Evolutionary conservation across 768 basidiomycete species (phyloP).

Genomic region (Tubosaeta sp.): DNA sequence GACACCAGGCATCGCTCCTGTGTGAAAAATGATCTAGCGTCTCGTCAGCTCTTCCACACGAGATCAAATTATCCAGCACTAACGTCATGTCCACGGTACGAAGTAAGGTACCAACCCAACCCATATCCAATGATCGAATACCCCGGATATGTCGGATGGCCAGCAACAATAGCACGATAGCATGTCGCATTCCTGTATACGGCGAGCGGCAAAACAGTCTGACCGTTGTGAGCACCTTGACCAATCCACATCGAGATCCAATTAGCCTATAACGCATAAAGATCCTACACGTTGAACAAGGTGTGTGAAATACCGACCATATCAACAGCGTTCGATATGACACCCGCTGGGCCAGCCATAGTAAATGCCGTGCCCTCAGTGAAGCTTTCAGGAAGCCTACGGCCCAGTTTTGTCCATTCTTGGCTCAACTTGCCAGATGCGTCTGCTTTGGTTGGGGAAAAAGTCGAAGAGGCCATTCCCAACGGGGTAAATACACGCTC

Average conservation of each 20-base stretch:
- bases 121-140: constrained; percentile 37
- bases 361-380: constrained; percentile 21
- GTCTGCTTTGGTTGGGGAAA: constrained; percentile 31
- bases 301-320: constrained; percentile 30
- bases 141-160: constrained; percentile 8
- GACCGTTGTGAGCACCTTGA: constrained; percentile 28
- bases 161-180: constrained; percentile 24
- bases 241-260: constrained; percentile 38
- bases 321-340: constrained; percentile 41
- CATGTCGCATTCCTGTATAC: constrained; percentile 30
- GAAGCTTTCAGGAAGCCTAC: constrained; percentile 32
- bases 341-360: constrained; percentile 38
- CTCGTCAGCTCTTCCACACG: background rate
- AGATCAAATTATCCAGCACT: background rate
- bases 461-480: constrained; percentile 39
- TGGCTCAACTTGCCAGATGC: constrained; percentile 31
- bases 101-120: constrained; percentile 38
- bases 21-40: constrained; percentile 33
- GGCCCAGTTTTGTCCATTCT: constrained; percentile 30
- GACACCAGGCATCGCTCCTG: constrained; percentile 34
- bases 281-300: background rate
- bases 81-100: constrained; percentile 41
- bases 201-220: constrained; percentile 30
- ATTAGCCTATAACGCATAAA: constrained; percentile 25
- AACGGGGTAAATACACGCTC: constrained; percentile 39